Evolutionary conservation across 371 early-diverging fungal species (phyloP).

Genomic region (Coemansia sp.): DNA sequence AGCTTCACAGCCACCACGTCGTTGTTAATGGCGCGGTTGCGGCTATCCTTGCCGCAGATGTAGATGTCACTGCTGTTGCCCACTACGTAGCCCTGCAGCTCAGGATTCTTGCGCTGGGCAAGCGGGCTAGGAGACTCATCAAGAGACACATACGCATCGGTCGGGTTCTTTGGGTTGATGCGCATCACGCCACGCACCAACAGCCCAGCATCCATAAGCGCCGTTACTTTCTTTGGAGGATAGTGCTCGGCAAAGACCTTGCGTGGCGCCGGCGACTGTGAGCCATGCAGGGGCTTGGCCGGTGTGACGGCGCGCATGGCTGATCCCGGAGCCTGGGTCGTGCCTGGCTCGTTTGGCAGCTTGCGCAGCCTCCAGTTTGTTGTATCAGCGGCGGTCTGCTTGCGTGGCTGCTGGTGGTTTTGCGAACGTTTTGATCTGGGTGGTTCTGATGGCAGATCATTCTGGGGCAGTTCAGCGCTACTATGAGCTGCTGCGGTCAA

Average conservation of each 20-base stretch:
- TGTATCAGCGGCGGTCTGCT: not conserved
- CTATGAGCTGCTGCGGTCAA: not conserved
- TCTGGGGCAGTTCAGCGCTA: not conserved
- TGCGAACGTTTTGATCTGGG: not conserved
- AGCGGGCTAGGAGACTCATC: constrained; percentile 55
- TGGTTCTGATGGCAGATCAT: not conserved
- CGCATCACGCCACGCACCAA: constrained; percentile 69
- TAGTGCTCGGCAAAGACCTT: constrained; percentile 24
- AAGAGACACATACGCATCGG: constrained; percentile 80
- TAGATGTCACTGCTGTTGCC: constrained; percentile 67
- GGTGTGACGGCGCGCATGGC: not conserved
- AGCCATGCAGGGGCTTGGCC: not conserved
- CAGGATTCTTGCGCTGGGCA: constrained; percentile 54
- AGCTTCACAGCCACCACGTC: constrained; percentile 83
- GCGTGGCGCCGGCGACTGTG: not conserved
- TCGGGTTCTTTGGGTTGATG: constrained; percentile 79
- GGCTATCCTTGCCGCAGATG: constrained; percentile 71
- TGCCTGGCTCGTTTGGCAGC: not conserved
- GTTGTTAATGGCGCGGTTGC: constrained; percentile 88
- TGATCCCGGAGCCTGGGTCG: not conserved
- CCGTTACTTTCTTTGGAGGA: constrained; percentile 9
- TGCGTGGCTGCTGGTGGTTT: not conserved
- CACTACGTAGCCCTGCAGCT: constrained; percentile 44
- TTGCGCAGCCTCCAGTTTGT: not conserved
- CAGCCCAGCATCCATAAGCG: constrained; percentile 7